Base-by-base conservation (phyloP, 441 rosid species). In the Rhodomyrtus psidioides region DNA sequence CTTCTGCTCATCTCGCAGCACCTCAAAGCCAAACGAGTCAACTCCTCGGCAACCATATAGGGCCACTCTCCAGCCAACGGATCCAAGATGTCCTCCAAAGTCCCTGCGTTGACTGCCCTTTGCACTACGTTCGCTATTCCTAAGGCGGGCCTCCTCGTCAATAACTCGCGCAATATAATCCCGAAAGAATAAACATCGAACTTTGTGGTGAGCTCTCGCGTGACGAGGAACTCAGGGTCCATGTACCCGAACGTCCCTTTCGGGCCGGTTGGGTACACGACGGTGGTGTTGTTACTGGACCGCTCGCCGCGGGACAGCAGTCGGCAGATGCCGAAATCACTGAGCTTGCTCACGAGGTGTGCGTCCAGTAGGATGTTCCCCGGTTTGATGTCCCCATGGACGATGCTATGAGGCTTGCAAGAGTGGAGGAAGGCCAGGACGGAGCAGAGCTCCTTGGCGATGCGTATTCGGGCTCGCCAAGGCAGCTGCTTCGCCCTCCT, bases 41-140 rank as follows among this genome's bases (percentile, higher is more conserved):
- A 89, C 91, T 94, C 96, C 92, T 95, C 94, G 21, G 99, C 99
- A 89, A 91, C 96, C 87, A 94, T 93, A 93, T 93, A 94, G 9
- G 99, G 99, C 99, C 99, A 97, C 87, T 96, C 99, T 75, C 99
- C 99, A 12, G 98, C 98, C 90, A 93, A 91, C 82, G 98, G 99
- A 90, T 97, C 99, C 91, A 97, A 89, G 12, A 94, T 89, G 84
- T 54, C 82, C 88, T 91, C 89, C 89, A 97, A 88, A 60, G 89
- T 90, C 87, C 95, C 95, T 79, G 87, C 89, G 42, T 95, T 93
- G 23, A 96, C 44, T 14, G 97, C 98, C 86, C 86, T 86, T 86
- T 92, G 93, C 89, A 94, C 96, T 89, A 94, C 99, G 87, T 93
- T 93, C 62, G 86, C 82, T 88, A 97, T 92, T 82, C 96, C 94